Evolutionary conservation across 2,329 filamentous ascomycete genomes (phyloP), one percentile per base, ranked within the genome.

Genomic region (Exophiala sp.): DNA sequence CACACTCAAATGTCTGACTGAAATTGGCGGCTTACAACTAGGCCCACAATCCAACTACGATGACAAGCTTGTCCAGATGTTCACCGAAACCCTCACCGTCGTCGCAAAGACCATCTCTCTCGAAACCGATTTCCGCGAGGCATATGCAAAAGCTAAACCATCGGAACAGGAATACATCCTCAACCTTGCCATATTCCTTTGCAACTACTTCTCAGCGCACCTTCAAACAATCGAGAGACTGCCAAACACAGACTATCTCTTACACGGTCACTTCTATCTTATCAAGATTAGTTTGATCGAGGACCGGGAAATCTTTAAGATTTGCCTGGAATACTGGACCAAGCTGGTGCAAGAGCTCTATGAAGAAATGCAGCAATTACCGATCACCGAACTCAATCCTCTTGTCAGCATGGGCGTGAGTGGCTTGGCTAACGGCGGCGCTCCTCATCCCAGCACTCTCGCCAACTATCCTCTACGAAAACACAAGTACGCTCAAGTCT

Each of bases 251-350:
- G 94, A 99, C 66, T 99, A 89, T 72, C 85, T 99, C 40, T 89
- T 90, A 1, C 94, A 99, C 68, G 92, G 90, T 14, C 94, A 99
- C 73, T 97, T 95, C 73, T 99, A 99, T 72, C 84, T 99, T 11
- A 96, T 99, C 67, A 87, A 92, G 59, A 96, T 99, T 71, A 96
- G 91, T 44, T 91, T 99, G 75, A 99, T 99, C 63, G 94, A 99
- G 63, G 95, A 99, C 68, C 87, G 94, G 50, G 94, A 99, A 71
- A 96, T 99, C 61, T 99, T 99, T 83, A 99, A 99, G 80, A 99
- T 99, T 67, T 95, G 89, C 69, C 78, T 99, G 59, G 95, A 99
- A 71, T 99, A 99, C 76, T 99, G 94, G 94, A 94, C 95, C 35
- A 97, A 96, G 74, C 81, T 97, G 47, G 95, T 99, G 5, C 92